These are phyloP conservation scores for Boletus vinaceobasis DNA, from an alignment of 768 basidiomycete species.

Conservation along the genomic window DNA sequence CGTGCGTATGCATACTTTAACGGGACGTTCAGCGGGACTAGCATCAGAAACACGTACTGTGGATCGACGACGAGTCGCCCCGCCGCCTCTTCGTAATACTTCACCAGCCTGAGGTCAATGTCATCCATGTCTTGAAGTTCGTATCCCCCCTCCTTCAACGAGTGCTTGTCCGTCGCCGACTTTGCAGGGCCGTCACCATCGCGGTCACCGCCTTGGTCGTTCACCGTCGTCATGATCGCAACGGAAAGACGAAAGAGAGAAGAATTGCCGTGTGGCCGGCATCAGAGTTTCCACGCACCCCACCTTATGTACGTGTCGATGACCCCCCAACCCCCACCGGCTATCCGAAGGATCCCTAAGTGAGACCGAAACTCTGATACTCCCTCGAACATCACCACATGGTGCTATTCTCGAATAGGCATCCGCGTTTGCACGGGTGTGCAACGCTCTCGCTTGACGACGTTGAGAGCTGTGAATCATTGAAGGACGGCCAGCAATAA, in stretches of 20 bases:
- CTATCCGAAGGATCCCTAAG: too few species aligned
- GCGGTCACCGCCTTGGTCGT: not conserved
- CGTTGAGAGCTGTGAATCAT: too few species aligned
- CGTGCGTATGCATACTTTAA: not conserved
- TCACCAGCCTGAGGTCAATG: constrained; percentile 29
- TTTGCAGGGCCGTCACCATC: not conserved
- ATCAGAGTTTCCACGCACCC: not conserved
- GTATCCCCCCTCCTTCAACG: not conserved
- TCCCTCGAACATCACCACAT: not conserved
- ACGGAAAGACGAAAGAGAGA: not conserved
- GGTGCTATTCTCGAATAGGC: not conserved
- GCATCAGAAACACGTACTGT: constrained; percentile 35
- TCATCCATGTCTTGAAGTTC: not conserved
- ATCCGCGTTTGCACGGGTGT: too few species aligned
- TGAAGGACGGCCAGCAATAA: too few species aligned
- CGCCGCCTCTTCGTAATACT: constrained; percentile 52
- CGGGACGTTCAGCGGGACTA: too few species aligned
- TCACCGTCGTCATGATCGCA: not conserved
- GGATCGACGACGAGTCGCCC: constrained; percentile 64
- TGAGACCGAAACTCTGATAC: not conserved
- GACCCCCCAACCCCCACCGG: not conserved
- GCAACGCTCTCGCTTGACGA: too few species aligned
- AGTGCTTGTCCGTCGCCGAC: not conserved
- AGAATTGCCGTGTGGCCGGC: not conserved
- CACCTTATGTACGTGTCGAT: not conserved